These are phyloP conservation scores for Hypomontagnella submonticulosa DNA, from an alignment of 495 filamentous ascomycete species.

Conservation along the genomic window DNA sequence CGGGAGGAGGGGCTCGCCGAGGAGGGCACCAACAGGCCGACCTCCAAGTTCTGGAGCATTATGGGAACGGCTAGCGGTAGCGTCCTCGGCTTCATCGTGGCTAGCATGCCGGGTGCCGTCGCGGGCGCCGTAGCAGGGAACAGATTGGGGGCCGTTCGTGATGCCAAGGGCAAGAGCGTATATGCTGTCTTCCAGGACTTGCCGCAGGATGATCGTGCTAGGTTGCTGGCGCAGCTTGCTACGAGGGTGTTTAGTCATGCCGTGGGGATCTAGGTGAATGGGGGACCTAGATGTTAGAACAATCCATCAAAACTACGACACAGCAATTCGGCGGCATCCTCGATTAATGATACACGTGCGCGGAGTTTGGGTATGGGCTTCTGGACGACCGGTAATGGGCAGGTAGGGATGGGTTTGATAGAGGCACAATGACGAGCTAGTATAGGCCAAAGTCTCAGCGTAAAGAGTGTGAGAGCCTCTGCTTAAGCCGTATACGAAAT, in stretches of 20 bases:
- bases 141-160: conserved; percentile 84
- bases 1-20: conserved; percentile 88
- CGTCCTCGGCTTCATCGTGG: conserved; percentile 93
- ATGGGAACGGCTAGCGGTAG: conserved; percentile 88
- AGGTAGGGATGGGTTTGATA: conserved; percentile 11
- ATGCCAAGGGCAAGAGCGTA: conserved; percentile 93
- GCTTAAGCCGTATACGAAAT: too few species aligned
- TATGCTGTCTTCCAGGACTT: conserved; percentile 90
- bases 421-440: background rate
- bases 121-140: conserved; percentile 96
- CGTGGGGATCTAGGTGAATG: conserved; percentile 50
- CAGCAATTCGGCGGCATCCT: conserved; percentile 10
- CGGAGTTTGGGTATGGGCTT: conserved; percentile 25
- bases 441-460: too few species aligned
- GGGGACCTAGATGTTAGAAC: background rate
- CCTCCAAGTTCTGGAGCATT: conserved; percentile 83
- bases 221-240: conserved; percentile 78
- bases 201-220: conserved; percentile 80
- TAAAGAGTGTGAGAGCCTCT: too few species aligned
- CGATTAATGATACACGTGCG: conserved; percentile 4
- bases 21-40: conserved; percentile 63
- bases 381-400: conserved; percentile 3
- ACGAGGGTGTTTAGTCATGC: conserved; percentile 75
- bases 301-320: background rate
- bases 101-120: conserved; percentile 86